A percentile compares a stretch with the other conserved stretches of the same genome.
These are phyloP conservation scores for Cutaneotrichosporon daszewskae DNA, from an alignment of 1,284 basidiomycete species.

Conservation along the genomic window DNA sequence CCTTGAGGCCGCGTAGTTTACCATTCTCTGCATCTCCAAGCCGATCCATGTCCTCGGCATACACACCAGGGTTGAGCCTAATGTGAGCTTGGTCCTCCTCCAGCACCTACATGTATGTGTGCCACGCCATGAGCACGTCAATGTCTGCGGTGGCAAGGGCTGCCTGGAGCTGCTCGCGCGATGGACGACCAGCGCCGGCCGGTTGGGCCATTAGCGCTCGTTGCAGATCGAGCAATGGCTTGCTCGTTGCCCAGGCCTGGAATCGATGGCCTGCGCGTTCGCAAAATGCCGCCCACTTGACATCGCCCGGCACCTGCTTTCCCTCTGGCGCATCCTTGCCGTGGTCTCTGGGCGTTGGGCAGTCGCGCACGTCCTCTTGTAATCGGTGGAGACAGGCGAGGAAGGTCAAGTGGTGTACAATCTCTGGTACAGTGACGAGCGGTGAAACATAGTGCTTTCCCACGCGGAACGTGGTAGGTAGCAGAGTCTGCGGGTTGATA, in stretches of 20 bases:
- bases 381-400: constrained; percentile 17
- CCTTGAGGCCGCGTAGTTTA: constrained; percentile 4
- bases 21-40: background rate
- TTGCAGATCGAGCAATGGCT: background rate
- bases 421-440: constrained; percentile 19
- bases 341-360: background rate
- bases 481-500: constrained; percentile 16
- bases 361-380: constrained; percentile 15
- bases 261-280: constrained; percentile 11
- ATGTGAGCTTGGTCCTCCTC: too few relatives aligned
- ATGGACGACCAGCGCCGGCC: too few relatives aligned
- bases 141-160: constrained; percentile 13
- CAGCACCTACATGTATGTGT: constrained; percentile 33
- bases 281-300: constrained; percentile 21
- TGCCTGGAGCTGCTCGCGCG: background rate
- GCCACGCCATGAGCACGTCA: constrained; percentile 35
- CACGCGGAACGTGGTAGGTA: constrained; percentile 19
- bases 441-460: constrained; percentile 4
- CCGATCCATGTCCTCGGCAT: constrained; percentile 19
- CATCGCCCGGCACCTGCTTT: constrained; percentile 7
- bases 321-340: background rate
- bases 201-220: background rate
- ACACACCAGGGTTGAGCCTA: constrained; percentile 32
- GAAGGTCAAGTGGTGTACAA: constrained; percentile 23
- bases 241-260: constrained; percentile 7